Percentiles rank a stretch among this genome's conserved stretches.
These are phyloP conservation scores for Hirsutella thompsonii DNA, from an alignment of 2,329 filamentous ascomycete genomes.

Conservation along the genomic window DNA sequence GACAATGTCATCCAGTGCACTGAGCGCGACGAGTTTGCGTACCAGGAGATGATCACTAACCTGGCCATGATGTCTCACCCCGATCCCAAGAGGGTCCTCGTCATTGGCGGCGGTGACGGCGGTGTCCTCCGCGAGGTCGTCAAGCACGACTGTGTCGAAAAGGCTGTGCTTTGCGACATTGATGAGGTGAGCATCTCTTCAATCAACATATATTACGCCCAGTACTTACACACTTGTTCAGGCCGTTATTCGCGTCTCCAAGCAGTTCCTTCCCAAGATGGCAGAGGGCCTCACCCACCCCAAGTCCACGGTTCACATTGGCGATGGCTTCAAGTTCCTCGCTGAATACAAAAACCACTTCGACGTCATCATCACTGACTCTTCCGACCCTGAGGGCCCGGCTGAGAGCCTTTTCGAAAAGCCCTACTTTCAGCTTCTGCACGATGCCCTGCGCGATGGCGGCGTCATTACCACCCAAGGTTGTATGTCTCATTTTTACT, in stretches of 20 bases:
- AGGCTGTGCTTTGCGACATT: constrained; percentile 95
- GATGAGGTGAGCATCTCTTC: constrained; percentile 63
- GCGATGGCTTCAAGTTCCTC: constrained; percentile 98
- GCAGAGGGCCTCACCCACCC: constrained; percentile 85
- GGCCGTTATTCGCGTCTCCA: constrained; percentile 95
- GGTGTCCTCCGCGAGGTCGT: constrained; percentile 96
- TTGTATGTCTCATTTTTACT: constrained; percentile 77
- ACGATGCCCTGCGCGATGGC: constrained; percentile 80
- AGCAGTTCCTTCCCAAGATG: constrained; percentile 95
- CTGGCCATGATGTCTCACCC: constrained; percentile 98
- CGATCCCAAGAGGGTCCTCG: constrained; percentile 93
- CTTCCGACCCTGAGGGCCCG: constrained; percentile 91
- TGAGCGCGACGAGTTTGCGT: constrained; percentile 97
- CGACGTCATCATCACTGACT: constrained; percentile 99
- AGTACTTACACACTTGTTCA: constrained; percentile 13
- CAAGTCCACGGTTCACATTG: constrained; percentile 83
- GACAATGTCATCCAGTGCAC: constrained; percentile 99
- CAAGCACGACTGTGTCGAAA: constrained; percentile 96
- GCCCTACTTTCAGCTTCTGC: constrained; percentile 92
- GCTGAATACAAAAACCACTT: constrained; percentile 94
- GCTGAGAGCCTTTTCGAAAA: constrained; percentile 97
- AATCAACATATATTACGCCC: neutral
- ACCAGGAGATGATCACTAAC: constrained; percentile 99
- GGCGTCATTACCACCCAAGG: constrained; percentile 99
- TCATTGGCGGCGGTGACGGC: constrained; percentile 95